Percentiles rank a stretch among this genome's conserved stretches.
Evolutionary conservation across 495 filamentous ascomycete species (phyloP).

Genomic region (Achaetomiella virescens): DNA sequence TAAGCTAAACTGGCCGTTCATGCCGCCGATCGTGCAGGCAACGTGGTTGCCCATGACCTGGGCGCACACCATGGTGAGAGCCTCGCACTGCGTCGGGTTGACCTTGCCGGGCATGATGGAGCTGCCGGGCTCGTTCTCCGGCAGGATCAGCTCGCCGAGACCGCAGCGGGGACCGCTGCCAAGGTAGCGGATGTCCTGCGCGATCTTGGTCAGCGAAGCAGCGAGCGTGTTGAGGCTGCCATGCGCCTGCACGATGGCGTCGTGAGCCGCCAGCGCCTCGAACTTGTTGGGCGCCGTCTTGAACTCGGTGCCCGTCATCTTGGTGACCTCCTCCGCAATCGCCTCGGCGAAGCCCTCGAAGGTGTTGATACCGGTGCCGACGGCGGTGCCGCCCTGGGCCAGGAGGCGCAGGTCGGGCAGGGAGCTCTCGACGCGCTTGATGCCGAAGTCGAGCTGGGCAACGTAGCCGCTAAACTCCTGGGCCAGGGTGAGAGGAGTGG

Average conservation of each 20-base stretch:
- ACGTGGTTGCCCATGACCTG: conserved; percentile 98
- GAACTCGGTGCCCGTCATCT: conserved; percentile 89
- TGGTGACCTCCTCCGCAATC: conserved; percentile 81
- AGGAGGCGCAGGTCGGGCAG: conserved; percentile 80
- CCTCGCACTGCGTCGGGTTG: conserved; percentile 97
- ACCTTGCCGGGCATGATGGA: conserved; percentile 99
- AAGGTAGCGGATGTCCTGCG: conserved; percentile 94
- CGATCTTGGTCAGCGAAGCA: conserved; percentile 91
- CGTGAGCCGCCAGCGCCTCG: conserved; percentile 94
- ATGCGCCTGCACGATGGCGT: conserved; percentile 88
- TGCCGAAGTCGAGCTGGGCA: conserved; percentile 82
- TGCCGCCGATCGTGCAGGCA: conserved; percentile 83
- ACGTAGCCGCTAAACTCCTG: conserved; percentile 99
- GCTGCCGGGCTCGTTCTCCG: conserved; percentile 95
- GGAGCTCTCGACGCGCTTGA: conserved; percentile 76
- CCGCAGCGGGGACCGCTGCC: conserved; percentile 94
- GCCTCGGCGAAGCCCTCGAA: conserved; percentile 92
- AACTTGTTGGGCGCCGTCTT: conserved; percentile 98
- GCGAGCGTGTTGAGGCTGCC: conserved; percentile 93
- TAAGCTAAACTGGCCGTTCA: conserved; percentile 97
- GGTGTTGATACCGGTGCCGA: conserved; percentile 96
- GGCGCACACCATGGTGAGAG: conserved; percentile 93
- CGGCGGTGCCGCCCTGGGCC: conserved; percentile 94
- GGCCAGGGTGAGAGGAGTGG: conserved; percentile 89
- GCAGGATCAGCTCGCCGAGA: conserved; percentile 83